phyloP scores from a whole-genome alignment of 805 yeast species.

The Myxozyma vanderwaltii region DNA sequence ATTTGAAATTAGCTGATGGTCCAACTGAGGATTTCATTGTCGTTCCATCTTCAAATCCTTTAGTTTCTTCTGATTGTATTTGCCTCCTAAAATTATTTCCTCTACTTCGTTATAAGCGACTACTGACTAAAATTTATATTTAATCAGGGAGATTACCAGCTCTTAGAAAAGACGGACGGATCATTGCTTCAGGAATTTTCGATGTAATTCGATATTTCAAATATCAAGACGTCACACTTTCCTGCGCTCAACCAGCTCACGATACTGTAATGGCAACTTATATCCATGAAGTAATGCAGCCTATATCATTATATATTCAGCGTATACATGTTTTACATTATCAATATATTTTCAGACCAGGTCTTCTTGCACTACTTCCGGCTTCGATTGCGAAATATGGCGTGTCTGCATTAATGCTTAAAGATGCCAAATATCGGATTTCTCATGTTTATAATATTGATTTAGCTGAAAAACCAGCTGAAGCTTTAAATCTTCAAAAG shows the following conservation, averaged over 20 bases:
- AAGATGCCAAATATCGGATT: conserved; percentile 22
- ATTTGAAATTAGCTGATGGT: conserved; percentile 16
- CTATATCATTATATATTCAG: conserved; percentile 33
- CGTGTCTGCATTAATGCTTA: conserved; percentile 16
- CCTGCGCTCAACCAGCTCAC: conserved; percentile 19
- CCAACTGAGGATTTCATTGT: conserved; percentile 7
- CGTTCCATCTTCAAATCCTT: conserved; percentile 31
- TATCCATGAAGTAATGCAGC: conserved; percentile 16
- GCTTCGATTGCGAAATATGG: conserved; percentile 15
- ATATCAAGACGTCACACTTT: conserved; percentile 12
- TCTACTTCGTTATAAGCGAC: neutral
- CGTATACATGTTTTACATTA: conserved; percentile 33
- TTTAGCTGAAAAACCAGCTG: neutral
- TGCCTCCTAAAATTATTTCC: neutral
- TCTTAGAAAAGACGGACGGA: conserved; percentile 17
- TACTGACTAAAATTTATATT: neutral
- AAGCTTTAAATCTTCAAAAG: neutral
- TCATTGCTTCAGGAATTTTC: conserved; percentile 29
- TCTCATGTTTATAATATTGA: conserved; percentile 24
- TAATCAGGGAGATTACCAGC: conserved; percentile 25
- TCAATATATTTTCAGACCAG: conserved; percentile 32
- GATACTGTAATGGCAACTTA: conserved; percentile 25
- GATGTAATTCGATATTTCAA: conserved; percentile 32
- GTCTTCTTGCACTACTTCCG: conserved; percentile 20
- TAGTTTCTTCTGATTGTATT: conserved; percentile 21